phyloP scores from a whole-genome alignment of 2,329 filamentous ascomycete species.

The Aspergillus sp. region DNA sequence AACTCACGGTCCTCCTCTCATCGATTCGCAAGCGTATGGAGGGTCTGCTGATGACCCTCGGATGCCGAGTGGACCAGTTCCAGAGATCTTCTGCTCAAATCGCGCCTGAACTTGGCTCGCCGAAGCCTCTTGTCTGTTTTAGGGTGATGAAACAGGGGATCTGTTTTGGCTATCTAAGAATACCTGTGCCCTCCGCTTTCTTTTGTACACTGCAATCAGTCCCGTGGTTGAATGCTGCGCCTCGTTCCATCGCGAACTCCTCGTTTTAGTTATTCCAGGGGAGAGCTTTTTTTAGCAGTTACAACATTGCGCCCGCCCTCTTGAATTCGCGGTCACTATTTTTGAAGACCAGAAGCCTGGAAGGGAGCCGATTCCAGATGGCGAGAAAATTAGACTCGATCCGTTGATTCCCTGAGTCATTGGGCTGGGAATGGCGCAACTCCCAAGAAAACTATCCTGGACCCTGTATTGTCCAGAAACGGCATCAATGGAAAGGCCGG shows the following conservation, averaged over 20 bases:
- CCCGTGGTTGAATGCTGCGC: constrained; percentile 10
- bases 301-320: background rate
- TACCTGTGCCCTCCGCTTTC: background rate
- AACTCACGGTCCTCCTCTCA: background rate
- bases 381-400: background rate
- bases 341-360: background rate
- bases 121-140: constrained; percentile 4
- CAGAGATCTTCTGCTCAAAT: background rate
- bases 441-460: background rate
- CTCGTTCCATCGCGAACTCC: background rate
- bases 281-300: constrained; percentile 5
- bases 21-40: background rate
- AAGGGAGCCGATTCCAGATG: background rate
- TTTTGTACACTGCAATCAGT: background rate
- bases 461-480: background rate
- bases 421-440: background rate
- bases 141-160: background rate
- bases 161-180: constrained; percentile 12
- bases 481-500: background rate
- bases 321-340: background rate
- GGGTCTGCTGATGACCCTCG: constrained; percentile 13
- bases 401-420: background rate
- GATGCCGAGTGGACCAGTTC: background rate
- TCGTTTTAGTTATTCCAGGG: background rate
- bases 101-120: background rate